phyloP scores from a whole-genome alignment of 805 yeast species.

The Myxozyma nipponensis region DNA sequence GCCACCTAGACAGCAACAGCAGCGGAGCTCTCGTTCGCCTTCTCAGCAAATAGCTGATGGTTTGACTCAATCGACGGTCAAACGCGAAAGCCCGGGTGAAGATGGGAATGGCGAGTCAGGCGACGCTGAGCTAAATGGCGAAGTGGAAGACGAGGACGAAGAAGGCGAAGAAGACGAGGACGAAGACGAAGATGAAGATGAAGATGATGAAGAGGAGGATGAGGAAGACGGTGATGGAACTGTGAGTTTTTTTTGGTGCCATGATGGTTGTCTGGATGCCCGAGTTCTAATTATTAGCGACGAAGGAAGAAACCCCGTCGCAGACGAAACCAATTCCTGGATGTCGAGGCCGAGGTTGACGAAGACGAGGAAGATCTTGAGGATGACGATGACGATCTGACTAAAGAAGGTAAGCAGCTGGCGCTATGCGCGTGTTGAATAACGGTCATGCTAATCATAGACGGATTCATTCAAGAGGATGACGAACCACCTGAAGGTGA shows the following conservation, averaged over 20 bases:
- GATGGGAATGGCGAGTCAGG: too few species aligned
- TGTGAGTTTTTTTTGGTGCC: neutral
- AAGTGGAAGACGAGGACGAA: conserved; percentile 16
- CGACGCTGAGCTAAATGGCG: neutral
- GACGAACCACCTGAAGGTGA: conserved; percentile 48
- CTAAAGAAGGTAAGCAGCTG: conserved; percentile 61
- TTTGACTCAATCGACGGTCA: too few species aligned
- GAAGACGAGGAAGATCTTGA: conserved; percentile 93
- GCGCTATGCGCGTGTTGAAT: too few species aligned
- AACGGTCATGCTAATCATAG: conserved; percentile 35
- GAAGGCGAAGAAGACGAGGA: conserved; percentile 28
- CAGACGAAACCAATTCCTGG: conserved; percentile 78
- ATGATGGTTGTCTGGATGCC: neutral
- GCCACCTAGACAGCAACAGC: conserved; percentile 16
- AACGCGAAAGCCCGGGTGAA: too few species aligned
- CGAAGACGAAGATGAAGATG: conserved; percentile 72
- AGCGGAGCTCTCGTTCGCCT: too few species aligned
- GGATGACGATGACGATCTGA: conserved; percentile 91
- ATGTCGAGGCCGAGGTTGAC: conserved; percentile 98
- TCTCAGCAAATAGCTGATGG: too few species aligned
- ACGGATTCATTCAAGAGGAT: conserved; percentile 49
- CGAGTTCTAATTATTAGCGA: conserved; percentile 10
- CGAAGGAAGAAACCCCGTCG: conserved; percentile 42
- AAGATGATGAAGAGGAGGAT: conserved; percentile 96
- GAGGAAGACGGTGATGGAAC: conserved; percentile 82